These are phyloP conservation scores for Petasospora rhodanensis DNA, from an alignment of 1,139 yeast species.

Conservation along the genomic window DNA sequence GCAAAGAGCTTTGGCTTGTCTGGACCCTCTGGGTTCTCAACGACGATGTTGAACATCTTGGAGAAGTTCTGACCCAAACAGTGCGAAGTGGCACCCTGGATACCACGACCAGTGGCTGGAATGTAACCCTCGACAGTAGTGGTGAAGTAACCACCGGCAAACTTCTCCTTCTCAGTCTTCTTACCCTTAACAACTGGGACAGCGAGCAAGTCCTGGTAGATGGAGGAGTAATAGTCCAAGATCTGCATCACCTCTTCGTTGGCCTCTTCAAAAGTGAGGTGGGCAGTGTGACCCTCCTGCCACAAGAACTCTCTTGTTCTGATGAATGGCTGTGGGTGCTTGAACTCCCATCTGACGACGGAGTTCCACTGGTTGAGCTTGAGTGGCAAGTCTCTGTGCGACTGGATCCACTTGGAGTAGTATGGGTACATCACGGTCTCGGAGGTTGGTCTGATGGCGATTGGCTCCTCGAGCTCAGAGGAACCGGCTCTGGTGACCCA, in stretches of 20 bases:
- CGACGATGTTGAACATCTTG: conserved; percentile 93
- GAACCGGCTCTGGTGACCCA: conserved; percentile 98
- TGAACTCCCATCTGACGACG: conserved; percentile 99
- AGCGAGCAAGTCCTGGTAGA: conserved; percentile 89
- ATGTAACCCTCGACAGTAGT: conserved; percentile 96
- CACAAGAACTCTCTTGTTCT: conserved; percentile 98
- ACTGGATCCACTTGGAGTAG: conserved; percentile 98
- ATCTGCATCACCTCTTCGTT: conserved; percentile 79
- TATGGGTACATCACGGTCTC: conserved; percentile 99
- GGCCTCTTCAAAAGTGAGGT: conserved; percentile 77
- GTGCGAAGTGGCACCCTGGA: conserved; percentile 98
- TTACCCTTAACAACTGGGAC: conserved; percentile 95
- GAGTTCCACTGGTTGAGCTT: conserved; percentile 99
- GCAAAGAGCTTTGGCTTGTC: conserved; percentile 85
- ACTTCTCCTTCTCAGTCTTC: conserved; percentile 96
- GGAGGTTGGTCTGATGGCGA: conserved; percentile 98
- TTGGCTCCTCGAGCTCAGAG: conserved; percentile 94
- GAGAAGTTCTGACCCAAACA: conserved; percentile 98
- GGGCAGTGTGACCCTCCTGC: conserved; percentile 99
- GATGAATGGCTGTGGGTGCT: conserved; percentile 98
- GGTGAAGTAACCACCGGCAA: conserved; percentile 96
- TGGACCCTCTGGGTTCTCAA: conserved; percentile 88
- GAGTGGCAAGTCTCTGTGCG: conserved; percentile 96
- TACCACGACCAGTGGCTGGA: conserved; percentile 98
- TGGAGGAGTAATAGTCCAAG: conserved; percentile 76